Evolutionary conservation across 2,329 filamentous ascomycete species (phyloP).

Genomic region (Orbilia brochopaga): DNA sequence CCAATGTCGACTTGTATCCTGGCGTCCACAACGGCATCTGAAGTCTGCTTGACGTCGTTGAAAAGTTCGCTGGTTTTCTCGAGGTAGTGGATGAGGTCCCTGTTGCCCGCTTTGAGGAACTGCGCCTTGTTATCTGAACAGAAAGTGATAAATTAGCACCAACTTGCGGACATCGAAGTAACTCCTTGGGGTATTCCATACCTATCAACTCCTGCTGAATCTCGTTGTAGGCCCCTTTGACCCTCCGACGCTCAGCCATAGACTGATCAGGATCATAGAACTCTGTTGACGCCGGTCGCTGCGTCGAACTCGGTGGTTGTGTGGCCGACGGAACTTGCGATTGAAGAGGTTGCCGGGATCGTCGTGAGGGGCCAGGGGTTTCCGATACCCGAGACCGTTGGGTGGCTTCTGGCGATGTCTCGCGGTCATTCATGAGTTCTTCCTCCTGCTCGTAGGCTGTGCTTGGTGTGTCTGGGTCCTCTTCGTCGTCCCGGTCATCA

Average conservation of each 20-base stretch:
- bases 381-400: constrained; percentile 28
- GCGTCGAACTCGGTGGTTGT: constrained; percentile 19
- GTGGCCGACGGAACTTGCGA: constrained; percentile 16
- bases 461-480: not conserved
- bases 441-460: not conserved
- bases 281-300: constrained; percentile 16
- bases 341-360: constrained; percentile 2
- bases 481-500: constrained; percentile 11
- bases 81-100: constrained; percentile 32
- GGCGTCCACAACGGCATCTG: constrained; percentile 39
- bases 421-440: constrained; percentile 10
- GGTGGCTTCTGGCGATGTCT: constrained; percentile 8
- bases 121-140: constrained; percentile 25
- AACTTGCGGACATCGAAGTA: not conserved
- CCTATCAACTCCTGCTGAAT: constrained; percentile 39
- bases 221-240: constrained; percentile 34
- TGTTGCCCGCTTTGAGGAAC: constrained; percentile 34
- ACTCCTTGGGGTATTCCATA: constrained; percentile 9
- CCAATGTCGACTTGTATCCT: constrained; percentile 44
- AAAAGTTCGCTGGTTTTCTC: constrained; percentile 39
- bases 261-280: constrained; percentile 50
- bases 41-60: constrained; percentile 45
- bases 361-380: constrained; percentile 21
- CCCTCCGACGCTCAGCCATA: constrained; percentile 36
- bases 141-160: constrained; percentile 4